A percentile compares a stretch with the other conserved stretches of the same genome.
phyloP scores from a whole-genome alignment of 345 rosid species.

The Aegle marmelos region DNA sequence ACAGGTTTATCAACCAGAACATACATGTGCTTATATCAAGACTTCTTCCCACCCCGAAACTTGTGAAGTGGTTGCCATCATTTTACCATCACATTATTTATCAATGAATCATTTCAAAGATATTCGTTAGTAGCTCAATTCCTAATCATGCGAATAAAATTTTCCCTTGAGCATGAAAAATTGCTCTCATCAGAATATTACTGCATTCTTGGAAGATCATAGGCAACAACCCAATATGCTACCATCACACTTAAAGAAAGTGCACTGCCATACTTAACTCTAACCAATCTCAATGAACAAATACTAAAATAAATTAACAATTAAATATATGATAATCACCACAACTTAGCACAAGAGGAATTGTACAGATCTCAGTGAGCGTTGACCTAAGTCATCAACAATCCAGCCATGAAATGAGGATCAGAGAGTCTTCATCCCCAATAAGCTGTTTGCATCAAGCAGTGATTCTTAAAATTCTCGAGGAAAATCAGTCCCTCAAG shows the following conservation, averaged over 20 bases:
- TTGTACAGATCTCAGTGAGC: background rate
- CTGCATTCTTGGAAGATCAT: background rate
- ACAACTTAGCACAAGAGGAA: background rate
- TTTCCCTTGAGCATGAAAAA: background rate
- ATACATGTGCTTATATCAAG: background rate
- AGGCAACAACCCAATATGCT: background rate
- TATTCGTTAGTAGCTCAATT: background rate
- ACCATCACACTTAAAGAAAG: background rate
- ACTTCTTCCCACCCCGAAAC: background rate
- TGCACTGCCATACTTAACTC: no score
- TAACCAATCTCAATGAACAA: background rate
- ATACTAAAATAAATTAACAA: background rate
- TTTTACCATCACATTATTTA: background rate
- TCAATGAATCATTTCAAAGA: background rate
- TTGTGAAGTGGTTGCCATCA: background rate
- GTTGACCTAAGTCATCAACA: background rate
- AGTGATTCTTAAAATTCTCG: background rate
- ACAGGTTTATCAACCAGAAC: background rate
- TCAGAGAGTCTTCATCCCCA: background rate
- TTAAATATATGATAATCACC: background rate
- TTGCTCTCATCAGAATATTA: background rate
- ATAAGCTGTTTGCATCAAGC: background rate
- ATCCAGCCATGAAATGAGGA: constrained; percentile 1
- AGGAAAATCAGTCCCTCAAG: background rate
- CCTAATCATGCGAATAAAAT: background rate